Evolutionary conservation across 2,329 filamentous ascomycete genomes (phyloP).

Genomic region (Tolypocladium album): DNA sequence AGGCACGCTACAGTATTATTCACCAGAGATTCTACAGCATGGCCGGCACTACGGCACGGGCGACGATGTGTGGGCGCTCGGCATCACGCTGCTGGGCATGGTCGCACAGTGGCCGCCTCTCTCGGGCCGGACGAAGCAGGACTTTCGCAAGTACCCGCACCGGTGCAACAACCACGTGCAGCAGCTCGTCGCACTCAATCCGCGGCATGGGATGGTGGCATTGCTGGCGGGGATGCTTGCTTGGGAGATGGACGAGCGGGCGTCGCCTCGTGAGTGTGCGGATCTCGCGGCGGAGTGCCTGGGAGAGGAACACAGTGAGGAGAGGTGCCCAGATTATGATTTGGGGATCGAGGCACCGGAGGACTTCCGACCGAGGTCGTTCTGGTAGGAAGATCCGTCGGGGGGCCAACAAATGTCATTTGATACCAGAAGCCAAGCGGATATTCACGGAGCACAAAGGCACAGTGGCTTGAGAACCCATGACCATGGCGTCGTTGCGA

Average conservation of each 20-base stretch:
- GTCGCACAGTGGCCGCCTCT: slow-evolving; percentile 16
- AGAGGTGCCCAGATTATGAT: neutral
- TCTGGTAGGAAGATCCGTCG: slow-evolving; percentile 13
- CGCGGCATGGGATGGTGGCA: slow-evolving; percentile 9
- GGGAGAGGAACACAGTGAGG: neutral
- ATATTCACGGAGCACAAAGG: neutral
- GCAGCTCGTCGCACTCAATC: slow-evolving; percentile 13
- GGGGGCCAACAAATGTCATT: neutral
- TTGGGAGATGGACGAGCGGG: slow-evolving; percentile 8
- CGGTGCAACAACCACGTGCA: slow-evolving; percentile 13
- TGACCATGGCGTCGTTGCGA: neutral
- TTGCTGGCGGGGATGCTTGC: slow-evolving; percentile 12
- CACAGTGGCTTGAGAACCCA: neutral
- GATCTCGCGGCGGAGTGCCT: slow-evolving; percentile 4
- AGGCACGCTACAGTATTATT: slow-evolving; percentile 18
- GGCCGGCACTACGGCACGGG: slow-evolving; percentile 10
- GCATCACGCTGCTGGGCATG: slow-evolving; percentile 18
- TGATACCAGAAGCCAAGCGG: neutral
- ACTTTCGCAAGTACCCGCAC: slow-evolving; percentile 11
- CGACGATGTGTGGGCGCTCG: slow-evolving; percentile 24
- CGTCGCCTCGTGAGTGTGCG: slow-evolving; percentile 11
- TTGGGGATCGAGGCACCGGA: slow-evolving; percentile 12
- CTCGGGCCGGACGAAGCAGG: slow-evolving; percentile 5
- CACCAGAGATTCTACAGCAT: slow-evolving; percentile 15
- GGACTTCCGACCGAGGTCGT: slow-evolving; percentile 13